A percentile compares a stretch with the other conserved stretches of the same genome.
Conservation (phyloP, 2,329 filamentous ascomycete genomes). For the Aspergillus bombycis region DNA sequence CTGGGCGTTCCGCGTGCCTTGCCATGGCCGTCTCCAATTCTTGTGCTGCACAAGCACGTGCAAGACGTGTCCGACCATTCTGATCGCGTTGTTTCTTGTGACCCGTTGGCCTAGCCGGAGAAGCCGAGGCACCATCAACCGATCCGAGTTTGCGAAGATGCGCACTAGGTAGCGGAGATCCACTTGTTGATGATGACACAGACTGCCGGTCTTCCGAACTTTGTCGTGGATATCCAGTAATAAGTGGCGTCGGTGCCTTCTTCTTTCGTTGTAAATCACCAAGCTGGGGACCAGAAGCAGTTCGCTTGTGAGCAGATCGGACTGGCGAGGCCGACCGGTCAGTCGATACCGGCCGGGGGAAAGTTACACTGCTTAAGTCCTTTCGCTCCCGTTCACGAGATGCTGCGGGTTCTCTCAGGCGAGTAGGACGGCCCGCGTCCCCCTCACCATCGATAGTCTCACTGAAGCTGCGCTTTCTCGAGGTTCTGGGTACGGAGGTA, state of each 20-base stretch:
- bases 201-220: slow-evolving; percentile 51
- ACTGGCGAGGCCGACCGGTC: slow-evolving; percentile 42
- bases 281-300: slow-evolving; percentile 38
- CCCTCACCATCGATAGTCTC: slow-evolving; percentile 38
- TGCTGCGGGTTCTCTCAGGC: slow-evolving; percentile 23
- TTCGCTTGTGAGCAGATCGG: slow-evolving; percentile 41
- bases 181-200: slow-evolving; percentile 48
- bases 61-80: slow-evolving; percentile 86
- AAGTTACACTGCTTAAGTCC: slow-evolving; percentile 29
- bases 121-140: slow-evolving; percentile 53
- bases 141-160: slow-evolving; percentile 47
- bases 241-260: slow-evolving; percentile 45
- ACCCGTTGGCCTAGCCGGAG: slow-evolving; percentile 65
- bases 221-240: slow-evolving; percentile 46
- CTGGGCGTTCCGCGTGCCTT: slow-evolving; percentile 75
- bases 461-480: slow-evolving; percentile 43
- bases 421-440: slow-evolving; percentile 28
- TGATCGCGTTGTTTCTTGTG: slow-evolving; percentile 90
- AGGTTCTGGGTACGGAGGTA: slow-evolving; percentile 20
- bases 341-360: slow-evolving; percentile 34
- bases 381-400: slow-evolving; percentile 30
- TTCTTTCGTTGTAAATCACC: slow-evolving; percentile 31
- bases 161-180: slow-evolving; percentile 47
- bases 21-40: slow-evolving; percentile 78
- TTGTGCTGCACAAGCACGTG: slow-evolving; percentile 85